Evolutionary conservation across 768 basidiomycete genomes (phyloP).

Genomic region (Neoboletus brunneissimus): DNA sequence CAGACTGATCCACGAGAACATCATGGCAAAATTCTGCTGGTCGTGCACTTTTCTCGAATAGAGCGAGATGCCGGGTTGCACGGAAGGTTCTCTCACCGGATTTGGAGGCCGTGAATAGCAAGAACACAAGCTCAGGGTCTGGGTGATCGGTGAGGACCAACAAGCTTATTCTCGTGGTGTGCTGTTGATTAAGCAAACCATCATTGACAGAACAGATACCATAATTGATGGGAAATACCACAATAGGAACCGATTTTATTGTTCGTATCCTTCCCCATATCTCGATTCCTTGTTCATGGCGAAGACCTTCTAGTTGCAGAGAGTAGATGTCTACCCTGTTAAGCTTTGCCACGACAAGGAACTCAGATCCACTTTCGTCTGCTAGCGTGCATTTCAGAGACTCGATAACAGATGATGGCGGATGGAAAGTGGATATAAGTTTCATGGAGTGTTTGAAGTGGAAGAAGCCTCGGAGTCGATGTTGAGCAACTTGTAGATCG

Average conservation of each 20-base stretch:
- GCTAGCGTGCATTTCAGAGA: slow-evolving; percentile 69
- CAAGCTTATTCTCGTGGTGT: slow-evolving; percentile 43
- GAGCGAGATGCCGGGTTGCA: slow-evolving; percentile 43
- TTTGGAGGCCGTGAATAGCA: slow-evolving; percentile 46
- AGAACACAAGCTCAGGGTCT: slow-evolving; percentile 65
- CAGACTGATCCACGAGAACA: slow-evolving; percentile 62
- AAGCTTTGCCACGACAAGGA: slow-evolving; percentile 67
- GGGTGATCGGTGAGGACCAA: slow-evolving; percentile 75
- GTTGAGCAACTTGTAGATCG: too few relatives aligned
- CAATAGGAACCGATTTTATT: slow-evolving; percentile 52
- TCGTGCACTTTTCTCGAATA: slow-evolving; percentile 58
- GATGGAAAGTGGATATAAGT: slow-evolving; percentile 73
- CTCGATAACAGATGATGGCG: slow-evolving; percentile 65
- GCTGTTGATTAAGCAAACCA: slow-evolving; percentile 9
- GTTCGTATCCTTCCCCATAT: slow-evolving; percentile 67
- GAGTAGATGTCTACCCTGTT: slow-evolving; percentile 69
- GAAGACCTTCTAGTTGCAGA: slow-evolving; percentile 56
- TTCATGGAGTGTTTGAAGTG: slow-evolving; percentile 35
- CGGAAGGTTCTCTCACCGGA: slow-evolving; percentile 34
- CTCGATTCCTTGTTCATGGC: slow-evolving; percentile 55
- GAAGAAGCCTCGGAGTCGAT: not conserved
- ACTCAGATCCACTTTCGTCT: slow-evolving; percentile 46
- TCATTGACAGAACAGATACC: slow-evolving; percentile 3
- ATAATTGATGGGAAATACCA: slow-evolving; percentile 37
- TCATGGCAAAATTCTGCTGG: slow-evolving; percentile 71